Conservation (phyloP, 192 early-diverging fungal genomes). For the Mortierella hygrophila region DNA sequence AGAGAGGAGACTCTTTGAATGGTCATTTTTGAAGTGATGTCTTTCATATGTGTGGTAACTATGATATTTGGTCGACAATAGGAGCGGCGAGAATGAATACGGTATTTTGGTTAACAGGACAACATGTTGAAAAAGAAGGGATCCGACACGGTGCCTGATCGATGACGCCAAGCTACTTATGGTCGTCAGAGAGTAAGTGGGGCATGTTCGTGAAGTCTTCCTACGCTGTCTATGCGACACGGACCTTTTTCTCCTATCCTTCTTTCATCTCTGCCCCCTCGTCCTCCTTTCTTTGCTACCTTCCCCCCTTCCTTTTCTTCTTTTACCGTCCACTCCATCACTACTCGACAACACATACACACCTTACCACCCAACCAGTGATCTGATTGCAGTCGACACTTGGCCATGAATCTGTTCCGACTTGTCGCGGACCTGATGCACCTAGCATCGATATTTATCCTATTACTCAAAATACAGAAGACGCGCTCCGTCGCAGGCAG, state of each 20-base stretch:
- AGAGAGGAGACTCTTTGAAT: constrained; percentile 47
- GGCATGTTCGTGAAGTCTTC: background rate
- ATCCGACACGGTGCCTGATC: too few species aligned
- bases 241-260: background rate
- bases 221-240: background rate
- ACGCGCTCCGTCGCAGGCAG: constrained; percentile 87
- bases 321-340: background rate
- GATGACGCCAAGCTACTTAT: background rate
- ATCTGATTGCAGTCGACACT: background rate
- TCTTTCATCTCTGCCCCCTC: background rate
- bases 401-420: constrained; percentile 90
- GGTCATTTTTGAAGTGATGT: constrained; percentile 31
- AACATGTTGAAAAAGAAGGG: too few species aligned
- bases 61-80: background rate
- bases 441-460: constrained; percentile 91
- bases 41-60: background rate
- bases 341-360: background rate
- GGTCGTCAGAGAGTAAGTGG: background rate
- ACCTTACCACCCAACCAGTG: background rate
- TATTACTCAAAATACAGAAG: constrained; percentile 89
- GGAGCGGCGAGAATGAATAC: background rate
- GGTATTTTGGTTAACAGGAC: background rate
- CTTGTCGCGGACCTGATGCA: constrained; percentile 92
- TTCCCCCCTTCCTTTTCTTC: background rate
- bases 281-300: background rate